Conservation (phyloP, 495 filamentous ascomycete genomes). For the Parmelia sp. region DNA sequence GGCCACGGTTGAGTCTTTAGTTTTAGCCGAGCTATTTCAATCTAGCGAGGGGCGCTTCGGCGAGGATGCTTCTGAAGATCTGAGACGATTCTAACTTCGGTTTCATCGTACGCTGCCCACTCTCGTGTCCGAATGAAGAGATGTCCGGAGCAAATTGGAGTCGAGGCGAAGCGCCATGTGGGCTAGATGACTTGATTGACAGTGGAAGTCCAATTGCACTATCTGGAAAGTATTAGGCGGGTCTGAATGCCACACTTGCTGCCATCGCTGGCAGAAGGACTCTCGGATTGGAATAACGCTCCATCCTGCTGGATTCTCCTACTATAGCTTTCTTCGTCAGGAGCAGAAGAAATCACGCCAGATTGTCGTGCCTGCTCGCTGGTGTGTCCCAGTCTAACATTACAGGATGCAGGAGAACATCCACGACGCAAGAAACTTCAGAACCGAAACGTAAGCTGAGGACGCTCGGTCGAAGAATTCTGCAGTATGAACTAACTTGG, state of each 20-base stretch:
- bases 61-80: not conserved
- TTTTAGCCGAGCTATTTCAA: conserved; percentile 4
- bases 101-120: not conserved
- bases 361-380: not conserved
- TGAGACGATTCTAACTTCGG: not conserved
- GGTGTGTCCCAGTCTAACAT: not conserved
- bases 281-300: not conserved
- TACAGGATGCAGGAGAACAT: not conserved
- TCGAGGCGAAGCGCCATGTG: not conserved
- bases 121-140: not conserved
- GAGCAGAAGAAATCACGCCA: not conserved
- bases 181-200: not conserved
- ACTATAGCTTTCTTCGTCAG: not conserved
- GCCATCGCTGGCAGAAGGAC: not conserved
- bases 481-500: not conserved
- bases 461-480: no score
- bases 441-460: not conserved
- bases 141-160: not conserved
- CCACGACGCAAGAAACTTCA: not conserved
- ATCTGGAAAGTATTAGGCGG: not conserved
- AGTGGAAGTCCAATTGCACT: not conserved
- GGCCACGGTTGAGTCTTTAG: not conserved
- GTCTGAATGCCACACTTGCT: not conserved
- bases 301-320: not conserved
- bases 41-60: not conserved